Percentiles rank a stretch among this genome's conserved stretches.
Conservation (phyloP, 371 early-diverging fungal genomes). For the Mucor mucedo region DNA sequence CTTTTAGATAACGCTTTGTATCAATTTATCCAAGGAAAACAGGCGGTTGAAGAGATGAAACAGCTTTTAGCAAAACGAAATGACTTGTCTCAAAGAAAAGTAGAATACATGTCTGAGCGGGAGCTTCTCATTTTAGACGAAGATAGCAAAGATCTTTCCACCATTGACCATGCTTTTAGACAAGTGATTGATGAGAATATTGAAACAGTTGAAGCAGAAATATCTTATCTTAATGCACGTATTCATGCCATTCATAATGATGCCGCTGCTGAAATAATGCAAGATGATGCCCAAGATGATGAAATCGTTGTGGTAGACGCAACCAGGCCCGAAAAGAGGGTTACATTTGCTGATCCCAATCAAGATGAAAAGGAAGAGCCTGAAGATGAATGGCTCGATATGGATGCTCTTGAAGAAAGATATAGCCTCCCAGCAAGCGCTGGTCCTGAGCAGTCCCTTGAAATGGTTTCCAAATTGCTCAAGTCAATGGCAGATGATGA, state of each 20-base stretch:
- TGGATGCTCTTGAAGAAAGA: conserved; percentile 53
- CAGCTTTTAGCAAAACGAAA: conserved; percentile 55
- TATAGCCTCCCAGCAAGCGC: conserved; percentile 46
- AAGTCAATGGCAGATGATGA: conserved; percentile 66
- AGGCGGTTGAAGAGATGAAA: conserved; percentile 47
- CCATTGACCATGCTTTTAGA: conserved; percentile 55
- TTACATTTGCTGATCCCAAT: conserved; percentile 47
- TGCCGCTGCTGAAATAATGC: conserved; percentile 61
- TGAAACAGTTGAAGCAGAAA: conserved; percentile 82
- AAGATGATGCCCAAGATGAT: conserved; percentile 41
- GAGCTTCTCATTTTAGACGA: conserved; percentile 60
- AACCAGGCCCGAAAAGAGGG: conserved; percentile 30
- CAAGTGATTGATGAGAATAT: conserved; percentile 84
- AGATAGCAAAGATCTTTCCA: conserved; percentile 32
- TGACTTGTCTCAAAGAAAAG: conserved; percentile 64
- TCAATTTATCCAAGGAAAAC: conserved; percentile 52
- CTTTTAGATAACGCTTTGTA: conserved; percentile 60
- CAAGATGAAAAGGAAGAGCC: neutral
- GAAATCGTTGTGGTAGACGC: conserved; percentile 22
- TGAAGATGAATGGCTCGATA: conserved; percentile 34
- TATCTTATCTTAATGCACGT: conserved; percentile 72
- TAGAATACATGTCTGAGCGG: conserved; percentile 69
- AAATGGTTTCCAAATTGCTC: conserved; percentile 61
- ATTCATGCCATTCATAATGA: conserved; percentile 74
- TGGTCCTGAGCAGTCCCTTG: conserved; percentile 51